Evolutionary conservation across 192 early-diverging fungal genomes (phyloP).

Genomic region (Rhizoclosmatium sp.): DNA sequence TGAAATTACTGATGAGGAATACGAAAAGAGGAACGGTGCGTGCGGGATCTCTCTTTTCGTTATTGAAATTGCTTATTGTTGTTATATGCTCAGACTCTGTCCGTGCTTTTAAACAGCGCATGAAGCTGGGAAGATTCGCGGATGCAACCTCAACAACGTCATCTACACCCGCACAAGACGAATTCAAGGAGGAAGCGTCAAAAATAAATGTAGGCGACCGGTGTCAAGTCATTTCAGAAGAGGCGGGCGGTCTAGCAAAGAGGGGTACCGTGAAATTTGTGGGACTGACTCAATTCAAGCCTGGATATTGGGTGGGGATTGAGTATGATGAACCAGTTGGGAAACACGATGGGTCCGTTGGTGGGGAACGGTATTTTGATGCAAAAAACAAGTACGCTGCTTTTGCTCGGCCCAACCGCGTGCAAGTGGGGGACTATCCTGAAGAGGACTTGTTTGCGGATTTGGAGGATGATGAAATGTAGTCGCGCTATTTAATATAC

Average conservation of each 20-base stretch:
- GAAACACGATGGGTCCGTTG: constrained; percentile 89
- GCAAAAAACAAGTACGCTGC: constrained; percentile 80
- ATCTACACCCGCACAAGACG: constrained; percentile 45
- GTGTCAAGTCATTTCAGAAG: constrained; percentile 78
- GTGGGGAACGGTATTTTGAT: constrained; percentile 80
- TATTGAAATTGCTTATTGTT: not conserved
- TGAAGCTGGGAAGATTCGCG: constrained; percentile 87
- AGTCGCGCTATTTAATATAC: too few relatives aligned
- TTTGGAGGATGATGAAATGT: constrained; percentile 63
- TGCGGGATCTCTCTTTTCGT: not conserved
- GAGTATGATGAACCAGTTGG: constrained; percentile 97
- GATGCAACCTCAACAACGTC: constrained; percentile 56
- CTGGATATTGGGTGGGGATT: constrained; percentile 92
- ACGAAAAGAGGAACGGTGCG: constrained; percentile 77
- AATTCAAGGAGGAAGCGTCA: constrained; percentile 69
- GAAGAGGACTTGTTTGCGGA: constrained; percentile 77
- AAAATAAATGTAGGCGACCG: constrained; percentile 78
- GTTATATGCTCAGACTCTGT: constrained; percentile 70
- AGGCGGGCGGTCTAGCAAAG: constrained; percentile 55
- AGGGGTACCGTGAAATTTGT: constrained; percentile 65
- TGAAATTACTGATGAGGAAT: constrained; percentile 89
- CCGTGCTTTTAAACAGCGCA: constrained; percentile 85
- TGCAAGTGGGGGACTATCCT: constrained; percentile 91
- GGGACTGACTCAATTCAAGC: constrained; percentile 67
- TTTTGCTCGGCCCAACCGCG: constrained; percentile 89